These are phyloP conservation scores for Pythium biforme DNA, from an alignment of 352 stramenopile species.

Conservation along the genomic window DNA sequence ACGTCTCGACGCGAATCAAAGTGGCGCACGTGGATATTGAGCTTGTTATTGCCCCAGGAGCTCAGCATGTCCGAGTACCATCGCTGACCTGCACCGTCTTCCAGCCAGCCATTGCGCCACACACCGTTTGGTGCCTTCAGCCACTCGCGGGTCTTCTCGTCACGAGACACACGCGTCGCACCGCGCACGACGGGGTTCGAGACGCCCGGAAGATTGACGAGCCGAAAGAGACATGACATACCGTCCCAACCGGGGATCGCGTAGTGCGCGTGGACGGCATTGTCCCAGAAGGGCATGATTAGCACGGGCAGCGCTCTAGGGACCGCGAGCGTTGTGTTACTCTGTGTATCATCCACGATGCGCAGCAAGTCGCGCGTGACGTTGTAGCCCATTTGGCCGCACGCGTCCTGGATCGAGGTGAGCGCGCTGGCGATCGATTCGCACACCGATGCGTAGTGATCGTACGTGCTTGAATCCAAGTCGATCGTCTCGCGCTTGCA, in stretches of 20 bases:
- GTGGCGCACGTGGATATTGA: constrained; percentile 10
- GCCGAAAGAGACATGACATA: constrained; percentile 16
- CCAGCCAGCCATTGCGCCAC: constrained; percentile 39
- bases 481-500: constrained; percentile 13
- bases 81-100: constrained; percentile 4
- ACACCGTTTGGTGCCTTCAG: constrained; percentile 20
- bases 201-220: background rate
- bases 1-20: constrained; percentile 23
- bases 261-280: constrained; percentile 14
- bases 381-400: constrained; percentile 29
- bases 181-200: background rate
- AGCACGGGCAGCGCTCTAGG: constrained; percentile 25
- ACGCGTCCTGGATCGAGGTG: constrained; percentile 20
- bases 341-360: constrained; percentile 21
- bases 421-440: constrained; percentile 18
- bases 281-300: constrained; percentile 40
- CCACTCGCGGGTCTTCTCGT: constrained; percentile 23
- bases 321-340: constrained; percentile 21
- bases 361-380: constrained; percentile 23
- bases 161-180: background rate
- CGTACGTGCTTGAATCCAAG: background rate
- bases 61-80: constrained; percentile 32
- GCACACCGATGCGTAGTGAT: constrained; percentile 23
- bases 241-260: constrained; percentile 28
- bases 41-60: background rate